Conservation (phyloP, 208 protist genomes). For the Wallacemonas sp. region DNA sequence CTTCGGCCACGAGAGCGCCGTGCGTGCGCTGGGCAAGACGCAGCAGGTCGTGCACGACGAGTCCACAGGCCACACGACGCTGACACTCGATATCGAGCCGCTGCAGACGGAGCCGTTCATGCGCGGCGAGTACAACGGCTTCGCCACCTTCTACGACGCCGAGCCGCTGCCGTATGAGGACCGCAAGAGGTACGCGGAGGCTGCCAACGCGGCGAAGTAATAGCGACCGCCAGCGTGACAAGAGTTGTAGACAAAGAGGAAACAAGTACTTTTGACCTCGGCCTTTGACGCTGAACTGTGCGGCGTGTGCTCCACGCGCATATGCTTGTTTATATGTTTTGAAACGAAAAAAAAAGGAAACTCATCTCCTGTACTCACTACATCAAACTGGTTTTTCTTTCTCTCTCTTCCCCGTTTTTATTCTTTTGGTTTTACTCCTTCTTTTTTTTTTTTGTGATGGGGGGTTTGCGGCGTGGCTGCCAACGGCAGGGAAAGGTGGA, state of each 20-base stretch:
- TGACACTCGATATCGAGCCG: conserved; percentile 48
- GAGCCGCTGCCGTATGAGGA: conserved; percentile 20
- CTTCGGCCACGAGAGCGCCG: conserved; percentile 62
- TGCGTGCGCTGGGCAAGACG: conserved; percentile 47
- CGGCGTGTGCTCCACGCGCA: too few species aligned
- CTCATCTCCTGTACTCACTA: not conserved
- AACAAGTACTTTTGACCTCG: too few species aligned
- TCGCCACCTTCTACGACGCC: conserved; percentile 50
- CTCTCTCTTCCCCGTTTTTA: conserved; percentile 14
- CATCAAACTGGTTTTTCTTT: conserved; percentile 10
- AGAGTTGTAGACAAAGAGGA: not conserved
- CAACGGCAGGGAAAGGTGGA: too few species aligned
- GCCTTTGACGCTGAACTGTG: too few species aligned
- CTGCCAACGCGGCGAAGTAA: not conserved
- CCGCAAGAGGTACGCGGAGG: conserved; percentile 12
- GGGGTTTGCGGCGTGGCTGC: too few species aligned
- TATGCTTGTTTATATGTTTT: too few species aligned
- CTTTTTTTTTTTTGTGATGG: conserved; percentile 22
- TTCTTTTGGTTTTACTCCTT: not conserved
- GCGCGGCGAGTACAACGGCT: conserved; percentile 78
- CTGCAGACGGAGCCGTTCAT: conserved; percentile 70
- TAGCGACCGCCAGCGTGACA: not conserved
- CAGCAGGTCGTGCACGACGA: conserved; percentile 30
- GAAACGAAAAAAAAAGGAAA: conserved; percentile 4
- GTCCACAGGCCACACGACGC: conserved; percentile 43